Evolutionary conservation across 108 stramenopile genomes (phyloP).

Genomic region (Nitzschia palea): DNA sequence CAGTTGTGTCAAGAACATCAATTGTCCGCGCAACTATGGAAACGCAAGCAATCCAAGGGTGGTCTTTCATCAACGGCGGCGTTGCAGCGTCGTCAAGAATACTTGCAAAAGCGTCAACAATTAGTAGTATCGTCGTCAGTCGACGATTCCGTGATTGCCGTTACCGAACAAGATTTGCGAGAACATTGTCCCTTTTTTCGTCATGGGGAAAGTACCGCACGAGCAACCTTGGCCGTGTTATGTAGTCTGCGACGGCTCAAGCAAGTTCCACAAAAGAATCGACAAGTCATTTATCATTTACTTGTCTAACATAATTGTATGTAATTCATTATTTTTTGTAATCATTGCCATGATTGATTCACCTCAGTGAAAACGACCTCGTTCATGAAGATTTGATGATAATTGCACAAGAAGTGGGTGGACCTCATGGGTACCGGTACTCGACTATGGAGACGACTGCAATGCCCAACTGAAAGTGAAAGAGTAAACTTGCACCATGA

Average conservation of each 20-base stretch:
- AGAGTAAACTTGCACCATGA: no score
- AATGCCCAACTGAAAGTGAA: no score
- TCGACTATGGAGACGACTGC: no score
- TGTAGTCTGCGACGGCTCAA: slow-evolving; percentile 45
- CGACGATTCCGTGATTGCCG: slow-evolving; percentile 15
- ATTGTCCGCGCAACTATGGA: background rate
- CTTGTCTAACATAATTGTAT: slow-evolving; percentile 12
- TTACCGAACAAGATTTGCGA: slow-evolving; percentile 51
- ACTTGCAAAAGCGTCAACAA: slow-evolving; percentile 18
- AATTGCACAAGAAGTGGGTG: no score
- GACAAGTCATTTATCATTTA: slow-evolving; percentile 36
- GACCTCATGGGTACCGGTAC: no score
- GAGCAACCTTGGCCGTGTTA: slow-evolving; percentile 40
- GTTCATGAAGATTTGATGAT: no score
- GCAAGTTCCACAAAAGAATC: slow-evolving; percentile 37
- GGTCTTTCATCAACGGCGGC: slow-evolving; percentile 9
- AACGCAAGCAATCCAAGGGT: slow-evolving; percentile 5
- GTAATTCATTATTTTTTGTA: no score
- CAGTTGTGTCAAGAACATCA: slow-evolving; percentile 17
- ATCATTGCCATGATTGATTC: no score
- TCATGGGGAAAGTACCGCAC: slow-evolving; percentile 52
- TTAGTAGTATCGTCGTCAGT: background rate
- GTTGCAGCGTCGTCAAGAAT: slow-evolving; percentile 28
- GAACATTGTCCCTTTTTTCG: slow-evolving; percentile 60
- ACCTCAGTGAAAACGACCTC: no score